Percentiles rank a stretch among this genome's conserved stretches.
Conservation (phyloP, 345 rosid species). For the Brassica incana region DNA sequence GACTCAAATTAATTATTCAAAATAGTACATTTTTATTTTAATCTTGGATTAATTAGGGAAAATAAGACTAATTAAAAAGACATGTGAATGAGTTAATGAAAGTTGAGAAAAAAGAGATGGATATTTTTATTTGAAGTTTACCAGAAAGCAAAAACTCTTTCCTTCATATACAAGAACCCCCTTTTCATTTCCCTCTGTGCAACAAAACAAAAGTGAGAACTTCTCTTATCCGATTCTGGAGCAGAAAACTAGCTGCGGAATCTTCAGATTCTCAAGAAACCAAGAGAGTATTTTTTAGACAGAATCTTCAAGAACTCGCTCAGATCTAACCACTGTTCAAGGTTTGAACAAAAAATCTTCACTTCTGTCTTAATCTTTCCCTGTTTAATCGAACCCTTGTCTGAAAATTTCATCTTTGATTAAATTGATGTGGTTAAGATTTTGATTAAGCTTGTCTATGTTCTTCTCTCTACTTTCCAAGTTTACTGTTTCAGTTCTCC, state of each 20-base stretch:
- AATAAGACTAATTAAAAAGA: conserved; percentile 15
- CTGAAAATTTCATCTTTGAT: conserved; percentile 2
- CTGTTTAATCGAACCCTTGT: conserved; percentile 20
- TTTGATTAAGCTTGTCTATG: background rate
- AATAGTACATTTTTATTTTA: background rate
- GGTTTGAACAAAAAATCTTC: conserved; percentile 26
- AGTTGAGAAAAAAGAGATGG: conserved; percentile 33
- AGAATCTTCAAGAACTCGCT: conserved; percentile 11
- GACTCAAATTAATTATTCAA: background rate
- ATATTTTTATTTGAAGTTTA: background rate
- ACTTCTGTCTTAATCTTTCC: background rate
- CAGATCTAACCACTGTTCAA: conserved; percentile 30
- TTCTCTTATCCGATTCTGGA: conserved; percentile 41
- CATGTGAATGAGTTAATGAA: conserved; percentile 45
- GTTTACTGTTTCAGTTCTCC: conserved; percentile 9
- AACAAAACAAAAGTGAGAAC: conserved; percentile 29
- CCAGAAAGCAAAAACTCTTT: conserved; percentile 28
- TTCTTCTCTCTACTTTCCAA: background rate
- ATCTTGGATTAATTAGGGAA: conserved; percentile 6
- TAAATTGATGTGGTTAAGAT: background rate
- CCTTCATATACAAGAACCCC: conserved; percentile 39
- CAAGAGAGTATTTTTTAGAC: background rate
- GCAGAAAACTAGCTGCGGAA: conserved; percentile 34
- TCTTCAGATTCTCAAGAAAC: conserved; percentile 29
- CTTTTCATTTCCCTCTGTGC: conserved; percentile 24